Base-by-base conservation (phyloP, 129 eudicot genomes). In the Lactuca sativa region DNA sequence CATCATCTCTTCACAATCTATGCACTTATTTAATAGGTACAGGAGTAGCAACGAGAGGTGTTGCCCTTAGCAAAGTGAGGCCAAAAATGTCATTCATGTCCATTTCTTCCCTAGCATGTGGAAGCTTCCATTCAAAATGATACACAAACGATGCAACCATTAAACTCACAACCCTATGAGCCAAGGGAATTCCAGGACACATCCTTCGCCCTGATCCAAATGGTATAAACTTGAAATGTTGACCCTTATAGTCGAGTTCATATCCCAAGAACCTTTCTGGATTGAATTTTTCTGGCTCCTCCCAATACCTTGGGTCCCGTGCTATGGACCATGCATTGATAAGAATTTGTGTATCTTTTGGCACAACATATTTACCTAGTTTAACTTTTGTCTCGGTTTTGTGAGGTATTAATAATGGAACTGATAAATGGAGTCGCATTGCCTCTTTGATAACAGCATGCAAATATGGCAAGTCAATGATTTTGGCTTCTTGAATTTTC, bases 11-110 rank as follows among this genome's bases (percentile, higher is more conserved):
- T 34, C 38, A 34, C 38, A 34, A 34, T 3, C 4, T 33, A 7
- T 32, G 9, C 18, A 15, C 5, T 66, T 66, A 66, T 6, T 14
- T 66, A 13, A 66, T 7, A 31, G 59, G 71, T 8, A 66, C 14
- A 30, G 82, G 83, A 15, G 75, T 47, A 37, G 67, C 74, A 59
- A 66, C 18, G 21, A 73, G 70, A 18, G 78, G 83, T 33, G 59
- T 73, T 32, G 71, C 51, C 56, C 64, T 59, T 36, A 47, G 62
- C 15, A 78, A 56, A 38, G 77, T 55, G 37, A 78, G 62, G 5
- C 82, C 82, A 36, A 78, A 72, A 44, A 14, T 78, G 48, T 70
- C 82, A 21, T 37, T 38, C 74, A 78, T 64, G 56, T 78, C 74
- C 62, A 78, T 38, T 3, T 72, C 59, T 51, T 65, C 70, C 13